Conservation (phyloP, 805 yeast species). For the Candida ovalis region DNA sequence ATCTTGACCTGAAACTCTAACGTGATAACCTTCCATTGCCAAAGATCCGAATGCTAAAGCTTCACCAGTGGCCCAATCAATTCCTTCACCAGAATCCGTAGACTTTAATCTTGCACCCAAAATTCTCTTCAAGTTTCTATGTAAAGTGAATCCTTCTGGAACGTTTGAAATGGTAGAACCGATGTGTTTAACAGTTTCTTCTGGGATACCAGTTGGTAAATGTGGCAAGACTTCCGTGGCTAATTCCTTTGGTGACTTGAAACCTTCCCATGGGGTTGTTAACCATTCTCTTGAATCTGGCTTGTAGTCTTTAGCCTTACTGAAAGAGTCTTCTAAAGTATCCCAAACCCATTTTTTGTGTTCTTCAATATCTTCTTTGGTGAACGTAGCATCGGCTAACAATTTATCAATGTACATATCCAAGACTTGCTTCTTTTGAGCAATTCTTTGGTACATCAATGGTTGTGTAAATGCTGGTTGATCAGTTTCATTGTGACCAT, state of each 20-base stretch:
- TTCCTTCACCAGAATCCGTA: conserved; percentile 79
- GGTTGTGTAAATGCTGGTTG: conserved; percentile 99
- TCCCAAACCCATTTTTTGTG: conserved; percentile 99
- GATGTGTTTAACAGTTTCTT: conserved; percentile 63
- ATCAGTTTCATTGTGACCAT: conserved; percentile 99
- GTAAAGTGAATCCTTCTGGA: conserved; percentile 86
- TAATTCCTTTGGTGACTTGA: conserved; percentile 95
- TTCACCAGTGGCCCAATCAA: conserved; percentile 99
- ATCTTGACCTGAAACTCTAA: conserved; percentile 98
- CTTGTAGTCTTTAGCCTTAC: conserved; percentile 81
- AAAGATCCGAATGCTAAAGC: conserved; percentile 96
- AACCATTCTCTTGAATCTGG: conserved; percentile 97
- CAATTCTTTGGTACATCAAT: conserved; percentile 88
- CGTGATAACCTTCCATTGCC: conserved; percentile 89
- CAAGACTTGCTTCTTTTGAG: conserved; percentile 82
- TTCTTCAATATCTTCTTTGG: conserved; percentile 86
- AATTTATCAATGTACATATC: conserved; percentile 81
- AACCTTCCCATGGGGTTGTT: conserved; percentile 98
- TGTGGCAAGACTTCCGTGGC: conserved; percentile 96
- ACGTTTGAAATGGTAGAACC: conserved; percentile 77
- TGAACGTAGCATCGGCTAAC: conserved; percentile 82
- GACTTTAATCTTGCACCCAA: conserved; percentile 83
- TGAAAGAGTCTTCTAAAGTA: conserved; percentile 83
- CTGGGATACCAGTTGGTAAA: conserved; percentile 88
- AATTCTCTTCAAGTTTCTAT: conserved; percentile 94